Percentiles rank a stretch among this genome's conserved stretches.
These are phyloP conservation scores for Leishmania guyanensis DNA, from an alignment of 208 protist species.

Conservation along the genomic window DNA sequence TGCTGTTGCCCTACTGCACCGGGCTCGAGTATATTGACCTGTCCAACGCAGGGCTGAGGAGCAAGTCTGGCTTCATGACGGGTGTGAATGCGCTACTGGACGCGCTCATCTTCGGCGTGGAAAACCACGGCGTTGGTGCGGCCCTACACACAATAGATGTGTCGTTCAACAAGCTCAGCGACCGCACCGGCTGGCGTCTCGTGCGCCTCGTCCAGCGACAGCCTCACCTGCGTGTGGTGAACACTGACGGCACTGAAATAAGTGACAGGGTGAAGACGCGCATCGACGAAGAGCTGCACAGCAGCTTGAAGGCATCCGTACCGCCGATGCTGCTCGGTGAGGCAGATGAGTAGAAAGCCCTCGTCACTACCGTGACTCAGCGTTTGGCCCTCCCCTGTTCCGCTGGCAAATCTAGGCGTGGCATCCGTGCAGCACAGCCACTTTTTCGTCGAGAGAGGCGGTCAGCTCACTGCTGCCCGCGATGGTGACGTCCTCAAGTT, in stretches of 20 bases:
- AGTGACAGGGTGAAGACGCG: slow-evolving; percentile 16
- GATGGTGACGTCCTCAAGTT: background rate
- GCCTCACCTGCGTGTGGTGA: slow-evolving; percentile 28
- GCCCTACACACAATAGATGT: slow-evolving; percentile 41
- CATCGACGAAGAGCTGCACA: background rate
- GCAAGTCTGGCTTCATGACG: slow-evolving; percentile 2
- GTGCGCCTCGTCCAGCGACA: slow-evolving; percentile 27
- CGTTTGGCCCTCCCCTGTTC: background rate
- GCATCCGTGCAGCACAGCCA: background rate
- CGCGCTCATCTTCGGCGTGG: background rate
- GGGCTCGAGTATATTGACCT: slow-evolving; percentile 33
- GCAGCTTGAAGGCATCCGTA: background rate
- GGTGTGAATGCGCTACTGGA: slow-evolving; percentile 33
- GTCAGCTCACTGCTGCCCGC: background rate
- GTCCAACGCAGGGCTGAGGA: slow-evolving; percentile 29
- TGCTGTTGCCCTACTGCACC: slow-evolving; percentile 42
- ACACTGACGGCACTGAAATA: slow-evolving; percentile 28
- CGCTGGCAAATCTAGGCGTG: background rate
- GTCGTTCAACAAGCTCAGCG: slow-evolving; percentile 38
- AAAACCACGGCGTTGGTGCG: slow-evolving; percentile 1
- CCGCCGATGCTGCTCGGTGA: background rate
- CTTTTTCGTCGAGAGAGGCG: background rate
- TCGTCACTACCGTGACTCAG: background rate
- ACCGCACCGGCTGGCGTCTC: slow-evolving; percentile 35
- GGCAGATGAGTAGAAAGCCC: background rate